These are phyloP conservation scores for Wakefieldia striispora DNA, from an alignment of 768 basidiomycete species.

Conservation along the genomic window DNA sequence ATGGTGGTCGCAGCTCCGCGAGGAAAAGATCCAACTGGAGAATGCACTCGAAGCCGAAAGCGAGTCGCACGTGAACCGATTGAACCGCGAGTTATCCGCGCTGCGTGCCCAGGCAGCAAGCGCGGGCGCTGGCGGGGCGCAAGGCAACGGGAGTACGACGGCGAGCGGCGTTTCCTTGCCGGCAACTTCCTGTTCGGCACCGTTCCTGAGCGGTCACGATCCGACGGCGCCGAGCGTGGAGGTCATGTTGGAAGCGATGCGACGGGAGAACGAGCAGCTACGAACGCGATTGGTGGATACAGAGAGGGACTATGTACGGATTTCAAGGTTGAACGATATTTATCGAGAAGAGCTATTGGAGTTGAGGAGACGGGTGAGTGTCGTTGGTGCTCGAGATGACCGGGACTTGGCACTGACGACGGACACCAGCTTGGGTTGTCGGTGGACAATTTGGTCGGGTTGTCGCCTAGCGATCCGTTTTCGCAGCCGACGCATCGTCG, in stretches of 20 bases:
- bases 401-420: background rate
- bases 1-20: slow-evolving; percentile 52
- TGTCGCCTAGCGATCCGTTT: slow-evolving; percentile 62
- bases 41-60: slow-evolving; percentile 82
- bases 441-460: slow-evolving; percentile 76
- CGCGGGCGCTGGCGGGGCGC: slow-evolving; percentile 11
- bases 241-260: slow-evolving; percentile 71
- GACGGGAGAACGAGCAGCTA: slow-evolving; percentile 76
- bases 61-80: slow-evolving; percentile 78
- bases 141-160: slow-evolving; percentile 13
- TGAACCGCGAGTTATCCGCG: slow-evolving; percentile 67
- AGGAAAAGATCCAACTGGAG: slow-evolving; percentile 83
- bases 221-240: slow-evolving; percentile 44
- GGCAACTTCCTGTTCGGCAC: background rate
- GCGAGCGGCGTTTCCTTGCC: background rate
- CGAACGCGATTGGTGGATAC: slow-evolving; percentile 65
- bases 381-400: background rate
- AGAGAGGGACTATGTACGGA: slow-evolving; percentile 74
- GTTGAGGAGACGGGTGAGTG: slow-evolving; percentile 66
- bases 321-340: slow-evolving; percentile 74
- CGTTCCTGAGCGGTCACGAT: slow-evolving; percentile 19
- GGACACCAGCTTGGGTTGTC: slow-evolving; percentile 60
- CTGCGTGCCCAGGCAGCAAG: slow-evolving; percentile 55
- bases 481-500: slow-evolving; percentile 71
- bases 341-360: slow-evolving; percentile 85